Evolutionary conservation across 192 early-diverging fungal species (phyloP).

Genomic region (Podila epigama): DNA sequence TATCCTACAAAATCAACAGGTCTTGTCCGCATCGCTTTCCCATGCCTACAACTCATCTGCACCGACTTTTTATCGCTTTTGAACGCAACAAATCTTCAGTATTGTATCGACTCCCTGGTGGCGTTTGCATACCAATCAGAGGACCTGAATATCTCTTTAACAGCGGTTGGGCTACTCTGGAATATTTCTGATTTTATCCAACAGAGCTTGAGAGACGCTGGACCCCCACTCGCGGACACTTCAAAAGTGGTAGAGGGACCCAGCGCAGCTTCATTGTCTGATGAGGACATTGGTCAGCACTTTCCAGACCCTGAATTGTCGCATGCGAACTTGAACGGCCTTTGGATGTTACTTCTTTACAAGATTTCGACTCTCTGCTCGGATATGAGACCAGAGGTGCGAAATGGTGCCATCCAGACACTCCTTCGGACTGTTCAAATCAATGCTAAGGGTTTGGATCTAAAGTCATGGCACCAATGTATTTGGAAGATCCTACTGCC

Average conservation of each 20-base stretch:
- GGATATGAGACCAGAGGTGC: slow-evolving; percentile 88
- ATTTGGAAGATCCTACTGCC: slow-evolving; percentile 91
- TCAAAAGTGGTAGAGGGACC: slow-evolving; percentile 11
- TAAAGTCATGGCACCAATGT: slow-evolving; percentile 82
- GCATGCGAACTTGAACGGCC: slow-evolving; percentile 56
- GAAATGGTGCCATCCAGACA: slow-evolving; percentile 94
- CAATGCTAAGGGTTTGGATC: slow-evolving; percentile 77
- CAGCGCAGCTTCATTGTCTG: too few relatives aligned
- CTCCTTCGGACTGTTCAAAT: slow-evolving; percentile 93
- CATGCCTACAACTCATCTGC: slow-evolving; percentile 93
- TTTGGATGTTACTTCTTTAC: slow-evolving; percentile 92
- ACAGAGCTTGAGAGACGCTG: slow-evolving; percentile 64
- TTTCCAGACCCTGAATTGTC: slow-evolving; percentile 48
- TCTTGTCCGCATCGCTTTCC: slow-evolving; percentile 83
- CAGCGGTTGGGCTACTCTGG: slow-evolving; percentile 92
- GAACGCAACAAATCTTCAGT: slow-evolving; percentile 73
- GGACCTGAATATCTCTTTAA: slow-evolving; percentile 95
- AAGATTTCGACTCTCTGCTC: slow-evolving; percentile 84
- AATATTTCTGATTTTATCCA: slow-evolving; percentile 90
- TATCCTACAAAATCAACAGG: slow-evolving; percentile 35
- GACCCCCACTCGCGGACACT: background rate
- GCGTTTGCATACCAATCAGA: slow-evolving; percentile 83
- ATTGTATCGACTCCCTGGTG: slow-evolving; percentile 83
- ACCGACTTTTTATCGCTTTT: slow-evolving; percentile 90
- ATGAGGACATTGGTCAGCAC: slow-evolving; percentile 45